These are phyloP conservation scores for Fusarium nisikadoi DNA, from an alignment of 2,329 filamentous ascomycete genomes.

Conservation along the genomic window DNA sequence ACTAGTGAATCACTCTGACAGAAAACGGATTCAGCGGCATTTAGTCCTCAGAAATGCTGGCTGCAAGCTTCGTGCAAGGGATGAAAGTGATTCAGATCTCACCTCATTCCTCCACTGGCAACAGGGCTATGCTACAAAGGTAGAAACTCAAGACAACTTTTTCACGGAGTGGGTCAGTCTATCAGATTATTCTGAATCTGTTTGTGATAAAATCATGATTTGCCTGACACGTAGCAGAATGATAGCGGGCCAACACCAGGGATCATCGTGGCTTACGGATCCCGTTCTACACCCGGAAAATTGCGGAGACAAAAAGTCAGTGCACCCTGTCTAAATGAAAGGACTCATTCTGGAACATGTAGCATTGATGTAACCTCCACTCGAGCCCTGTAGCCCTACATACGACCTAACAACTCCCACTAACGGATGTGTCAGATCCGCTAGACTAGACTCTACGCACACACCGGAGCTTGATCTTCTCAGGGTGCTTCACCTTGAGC, in stretches of 20 bases:
- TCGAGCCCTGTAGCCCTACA: conserved; percentile 1
- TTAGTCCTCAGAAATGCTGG: neutral
- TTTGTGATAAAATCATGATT: neutral
- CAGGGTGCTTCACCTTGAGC: conserved; percentile 39
- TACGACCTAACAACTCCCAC: neutral
- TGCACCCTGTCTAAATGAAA: neutral
- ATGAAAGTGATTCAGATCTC: neutral
- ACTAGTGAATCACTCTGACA: neutral
- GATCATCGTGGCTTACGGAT: neutral
- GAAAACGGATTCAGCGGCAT: neutral
- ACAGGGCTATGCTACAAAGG: neutral
- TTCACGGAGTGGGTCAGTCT: neutral
- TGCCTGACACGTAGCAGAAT: neutral
- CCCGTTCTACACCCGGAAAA: neutral
- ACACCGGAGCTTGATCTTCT: conserved; percentile 35
- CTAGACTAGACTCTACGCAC: conserved; percentile 12
- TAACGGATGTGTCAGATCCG: neutral
- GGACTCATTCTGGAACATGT: neutral
- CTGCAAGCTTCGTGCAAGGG: neutral
- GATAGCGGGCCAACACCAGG: neutral
- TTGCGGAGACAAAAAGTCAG: neutral
- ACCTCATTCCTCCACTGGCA: neutral
- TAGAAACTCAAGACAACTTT: neutral
- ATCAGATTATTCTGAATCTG: neutral
- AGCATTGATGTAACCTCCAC: neutral